Evolutionary conservation across 2,329 filamentous ascomycete genomes (phyloP), one percentile per base, ranked within the genome.

Genomic region (Colletotrichum acutatum): DNA sequence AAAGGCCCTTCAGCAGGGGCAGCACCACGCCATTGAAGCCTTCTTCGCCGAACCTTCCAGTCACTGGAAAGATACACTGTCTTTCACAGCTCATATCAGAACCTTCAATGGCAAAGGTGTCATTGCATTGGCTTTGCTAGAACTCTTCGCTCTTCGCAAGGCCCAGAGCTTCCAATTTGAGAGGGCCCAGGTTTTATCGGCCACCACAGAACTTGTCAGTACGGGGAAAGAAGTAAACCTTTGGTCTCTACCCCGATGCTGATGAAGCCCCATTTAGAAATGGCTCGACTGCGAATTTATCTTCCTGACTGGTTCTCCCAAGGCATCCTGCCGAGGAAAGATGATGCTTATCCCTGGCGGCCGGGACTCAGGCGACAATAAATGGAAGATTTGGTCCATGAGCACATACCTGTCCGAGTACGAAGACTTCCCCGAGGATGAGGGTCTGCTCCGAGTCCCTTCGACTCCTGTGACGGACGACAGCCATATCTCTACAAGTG

Each of bases 351-450:
- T 84, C 46, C 80, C 76, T 26, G 42, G 65, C 34, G 67, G 59
- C 22, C 7, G 54, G 6, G 53, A 9, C 16, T 8, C 24, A 1
- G 70, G 26, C 2, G 70, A 46, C 0, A 30, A 76, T 2, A 12
- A 61, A 5, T 83, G 81, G 81, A 83, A 80, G 74, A 81, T 83
- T 22, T 83, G 82, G 81, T 70, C 76, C 0, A 62, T 83, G 63
- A 71, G 53, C 8, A 83, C 82, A 0, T 79, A 78, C 77, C 56
- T 83, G 2, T 74, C 74, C 8, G 70, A 72, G 7, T 63, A 80
- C 2, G 73, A 76, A 24, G 46, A 72, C 0, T 76, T 78, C 11
- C 73, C 77, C 0, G 82, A 84, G 42, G 75, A 82, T 60, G 75
- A 78, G 67, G 49, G 52, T 0, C 68, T 79, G 0, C 76, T 83